These are phyloP conservation scores for Eucalyptus curtisii DNA, from an alignment of 345 rosid species.

Conservation along the genomic window DNA sequence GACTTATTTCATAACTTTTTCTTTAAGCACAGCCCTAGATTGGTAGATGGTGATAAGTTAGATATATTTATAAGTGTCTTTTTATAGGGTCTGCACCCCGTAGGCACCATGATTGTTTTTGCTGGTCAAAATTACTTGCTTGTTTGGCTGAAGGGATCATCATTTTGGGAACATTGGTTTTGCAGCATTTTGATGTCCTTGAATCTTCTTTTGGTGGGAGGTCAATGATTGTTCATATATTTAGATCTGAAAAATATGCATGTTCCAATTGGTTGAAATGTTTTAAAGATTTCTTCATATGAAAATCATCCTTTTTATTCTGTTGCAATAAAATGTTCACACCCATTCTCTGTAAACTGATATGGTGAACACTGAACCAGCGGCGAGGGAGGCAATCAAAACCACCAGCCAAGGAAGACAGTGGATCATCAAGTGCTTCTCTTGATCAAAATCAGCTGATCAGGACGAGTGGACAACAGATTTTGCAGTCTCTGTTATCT, in stretches of 20 bases:
- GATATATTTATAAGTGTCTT: not conserved
- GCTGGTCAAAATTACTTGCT: not conserved
- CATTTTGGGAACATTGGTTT: not conserved
- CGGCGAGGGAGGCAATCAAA: slow-evolving; percentile 38
- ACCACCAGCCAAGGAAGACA: slow-evolving; percentile 9
- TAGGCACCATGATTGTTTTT: not conserved
- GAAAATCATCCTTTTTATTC: not conserved
- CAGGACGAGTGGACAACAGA: slow-evolving; percentile 37
- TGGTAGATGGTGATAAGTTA: not conserved
- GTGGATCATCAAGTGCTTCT: slow-evolving; percentile 22
- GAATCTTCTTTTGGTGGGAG: not conserved
- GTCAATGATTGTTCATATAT: not conserved
- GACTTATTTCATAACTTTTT: not conserved
- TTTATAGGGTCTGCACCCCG: not conserved
- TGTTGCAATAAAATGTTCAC: not conserved
- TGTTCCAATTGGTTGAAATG: not conserved
- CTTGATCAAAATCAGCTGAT: slow-evolving; percentile 17
- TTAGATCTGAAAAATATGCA: not conserved
- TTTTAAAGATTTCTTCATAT: not conserved
- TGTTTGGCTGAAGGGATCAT: not conserved
- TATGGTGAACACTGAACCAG: slow-evolving; percentile 12
- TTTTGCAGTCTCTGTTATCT: slow-evolving; percentile 55
- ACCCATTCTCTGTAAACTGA: not conserved
- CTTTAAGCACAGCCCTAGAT: not conserved
- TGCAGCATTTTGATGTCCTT: not conserved